Evolutionary conservation across 2,329 filamentous ascomycete species (phyloP).

Genomic region (Diaporthe ilicicola): DNA sequence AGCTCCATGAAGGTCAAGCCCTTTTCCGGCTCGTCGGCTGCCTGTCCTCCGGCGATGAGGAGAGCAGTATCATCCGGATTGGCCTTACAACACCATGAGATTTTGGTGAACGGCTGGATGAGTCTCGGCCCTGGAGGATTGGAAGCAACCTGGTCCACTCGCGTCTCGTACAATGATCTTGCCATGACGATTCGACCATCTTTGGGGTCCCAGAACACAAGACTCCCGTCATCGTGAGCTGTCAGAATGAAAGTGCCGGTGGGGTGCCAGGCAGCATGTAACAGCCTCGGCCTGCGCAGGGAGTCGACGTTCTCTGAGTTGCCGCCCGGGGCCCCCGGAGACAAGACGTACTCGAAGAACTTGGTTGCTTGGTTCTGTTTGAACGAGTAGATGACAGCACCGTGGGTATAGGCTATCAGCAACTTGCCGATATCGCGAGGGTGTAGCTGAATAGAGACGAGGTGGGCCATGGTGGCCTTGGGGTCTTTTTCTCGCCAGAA

Average conservation of each 20-base stretch:
- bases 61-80: conserved; percentile 94
- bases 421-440: conserved; percentile 92
- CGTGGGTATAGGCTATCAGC: conserved; percentile 88
- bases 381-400: conserved; percentile 91
- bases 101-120: conserved; percentile 78
- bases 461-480: conserved; percentile 63
- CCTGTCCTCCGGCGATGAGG: conserved; percentile 83
- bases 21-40: conserved; percentile 72
- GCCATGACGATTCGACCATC: conserved; percentile 87
- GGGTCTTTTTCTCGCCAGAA: conserved; percentile 82
- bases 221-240: conserved; percentile 86
- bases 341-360: conserved; percentile 85
- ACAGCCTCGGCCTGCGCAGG: conserved; percentile 75
- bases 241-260: conserved; percentile 90
- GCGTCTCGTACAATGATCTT: conserved; percentile 77
- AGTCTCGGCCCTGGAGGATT: conserved; percentile 61
- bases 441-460: conserved; percentile 85
- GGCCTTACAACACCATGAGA: conserved; percentile 93
- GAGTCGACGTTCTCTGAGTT: conserved; percentile 70
- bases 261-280: conserved; percentile 92
- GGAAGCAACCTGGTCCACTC: conserved; percentile 73
- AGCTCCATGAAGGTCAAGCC: conserved; percentile 91
- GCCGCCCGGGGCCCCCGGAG: conserved; percentile 84
- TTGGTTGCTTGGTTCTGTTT: conserved; percentile 84
- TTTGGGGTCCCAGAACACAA: conserved; percentile 94